phyloP scores from a whole-genome alignment of 805 yeast genomes.

The Diddensiella santjacobensis region DNA sequence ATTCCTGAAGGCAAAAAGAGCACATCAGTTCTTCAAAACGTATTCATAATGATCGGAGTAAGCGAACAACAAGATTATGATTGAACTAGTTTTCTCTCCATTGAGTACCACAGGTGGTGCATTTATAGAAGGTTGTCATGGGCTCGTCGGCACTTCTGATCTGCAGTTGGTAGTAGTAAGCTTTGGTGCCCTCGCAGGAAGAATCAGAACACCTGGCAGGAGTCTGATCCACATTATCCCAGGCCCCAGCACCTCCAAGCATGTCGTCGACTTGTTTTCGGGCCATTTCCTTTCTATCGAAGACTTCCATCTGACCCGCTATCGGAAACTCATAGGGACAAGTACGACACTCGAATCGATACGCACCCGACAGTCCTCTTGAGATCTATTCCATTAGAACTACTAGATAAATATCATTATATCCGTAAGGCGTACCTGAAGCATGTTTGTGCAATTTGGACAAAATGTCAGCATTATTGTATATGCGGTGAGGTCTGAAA shows the following conservation, averaged over 20 bases:
- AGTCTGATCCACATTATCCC: constrained; percentile 99
- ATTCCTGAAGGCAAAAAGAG: no score
- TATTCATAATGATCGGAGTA: no score
- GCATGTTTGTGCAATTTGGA: constrained; percentile 91
- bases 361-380: constrained; percentile 50
- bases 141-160: constrained; percentile 99
- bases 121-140: constrained; percentile 96
- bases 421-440: constrained; percentile 43
- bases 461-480: constrained; percentile 84
- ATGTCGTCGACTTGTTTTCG: constrained; percentile 95
- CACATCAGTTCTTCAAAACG: no score
- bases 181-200: constrained; percentile 80
- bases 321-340: constrained; percentile 96
- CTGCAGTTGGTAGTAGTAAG: constrained; percentile 94
- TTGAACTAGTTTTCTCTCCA: constrained; percentile 86
- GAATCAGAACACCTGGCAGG: constrained; percentile 88
- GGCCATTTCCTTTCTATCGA: constrained; percentile 75
- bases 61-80: not conserved
- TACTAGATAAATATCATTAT: not conserved
- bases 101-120: constrained; percentile 87
- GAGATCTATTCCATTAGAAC: constrained; percentile 39
- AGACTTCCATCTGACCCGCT: constrained; percentile 68
- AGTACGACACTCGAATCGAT: constrained; percentile 81
- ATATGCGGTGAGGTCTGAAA: no score
- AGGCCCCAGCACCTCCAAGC: constrained; percentile 92